Evolutionary conservation across 192 early-diverging fungal species (phyloP), one percentile per base, ranked within the genome.

Genomic region (Cladochytrium replicatum): DNA sequence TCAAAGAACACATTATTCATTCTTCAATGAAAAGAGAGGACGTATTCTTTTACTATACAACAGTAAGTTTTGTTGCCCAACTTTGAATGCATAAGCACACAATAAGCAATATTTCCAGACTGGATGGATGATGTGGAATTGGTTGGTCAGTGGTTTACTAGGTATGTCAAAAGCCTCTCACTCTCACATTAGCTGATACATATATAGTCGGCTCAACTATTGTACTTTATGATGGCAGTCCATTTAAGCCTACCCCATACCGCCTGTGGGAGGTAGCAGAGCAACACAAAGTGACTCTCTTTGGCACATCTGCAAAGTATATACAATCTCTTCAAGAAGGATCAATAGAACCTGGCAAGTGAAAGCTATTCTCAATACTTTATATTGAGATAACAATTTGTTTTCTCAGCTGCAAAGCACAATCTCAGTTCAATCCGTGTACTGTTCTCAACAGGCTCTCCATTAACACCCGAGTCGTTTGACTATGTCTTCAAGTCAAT

Each of bases 121-220:
- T 2, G 89, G 88, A 2, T 91, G 89, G 88, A 98, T 98, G 95
- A 98, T 98, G 95, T 98, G 92, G 92, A 96, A 98, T 67, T 98
- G 95, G 95, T 78, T 95, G 23, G 75, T 92, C 1, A 69, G 75
- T 15, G 88, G 78, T 15, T 68, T 97, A n/a, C 74, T 72, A 13
- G 29, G 29, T 15, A n/a, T 48, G 8, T 6, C 47, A 9, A 43
- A 43, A 8, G 6, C 19, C 6, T 47, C 27, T 17, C 19, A 50
- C 43, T 37, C 6, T 50, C 54, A 21, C 11, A 17, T 43, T 17
- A 17, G 42, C n/a, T 11, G 6, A 6, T 46, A 9, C 7, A 9
- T 29, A 29, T 19, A 19, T 54, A 13, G 64, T 84, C 22, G 92
- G 92, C 21, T 56, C 71, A 3, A 85, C 89, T 4, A 71, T 93